These are phyloP conservation scores for Salvia splendens DNA, from an alignment of 257 asterid species.

Conservation along the genomic window DNA sequence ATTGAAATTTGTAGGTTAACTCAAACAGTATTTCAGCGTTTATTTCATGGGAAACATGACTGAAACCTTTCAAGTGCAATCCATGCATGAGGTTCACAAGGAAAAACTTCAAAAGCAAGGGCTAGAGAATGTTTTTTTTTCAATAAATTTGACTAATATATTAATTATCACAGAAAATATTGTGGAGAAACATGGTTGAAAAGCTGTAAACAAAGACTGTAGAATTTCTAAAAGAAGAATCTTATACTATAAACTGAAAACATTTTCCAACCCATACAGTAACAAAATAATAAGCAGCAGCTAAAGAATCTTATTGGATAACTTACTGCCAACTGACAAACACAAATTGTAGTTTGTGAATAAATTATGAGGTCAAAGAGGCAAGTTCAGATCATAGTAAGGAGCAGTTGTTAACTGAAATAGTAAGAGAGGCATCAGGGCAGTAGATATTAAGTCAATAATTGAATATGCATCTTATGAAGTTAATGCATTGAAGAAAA, in stretches of 20 bases:
- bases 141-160: neutral
- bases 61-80: neutral
- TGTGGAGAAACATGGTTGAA: neutral
- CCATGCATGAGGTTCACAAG: neutral
- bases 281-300: neutral
- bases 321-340: neutral
- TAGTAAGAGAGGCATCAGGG: constrained; percentile 3
- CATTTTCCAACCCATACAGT: neutral
- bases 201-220: neutral
- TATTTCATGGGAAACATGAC: constrained; percentile 10
- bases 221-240: neutral
- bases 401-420: neutral
- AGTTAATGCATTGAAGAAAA: neutral
- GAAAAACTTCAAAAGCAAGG: neutral
- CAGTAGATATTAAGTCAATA: neutral
- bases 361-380: constrained; percentile 23
- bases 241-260: neutral
- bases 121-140: neutral
- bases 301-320: neutral
- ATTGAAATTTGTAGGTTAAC: constrained; percentile 15
- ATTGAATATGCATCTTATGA: neutral
- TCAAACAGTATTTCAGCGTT: constrained; percentile 5
- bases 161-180: neutral
- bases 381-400: constrained; percentile 1
- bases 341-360: neutral